Evolutionary conservation across 2,329 filamentous ascomycete genomes (phyloP), one percentile per base, ranked within the genome.

Genomic region (Didymella arachidicola): DNA sequence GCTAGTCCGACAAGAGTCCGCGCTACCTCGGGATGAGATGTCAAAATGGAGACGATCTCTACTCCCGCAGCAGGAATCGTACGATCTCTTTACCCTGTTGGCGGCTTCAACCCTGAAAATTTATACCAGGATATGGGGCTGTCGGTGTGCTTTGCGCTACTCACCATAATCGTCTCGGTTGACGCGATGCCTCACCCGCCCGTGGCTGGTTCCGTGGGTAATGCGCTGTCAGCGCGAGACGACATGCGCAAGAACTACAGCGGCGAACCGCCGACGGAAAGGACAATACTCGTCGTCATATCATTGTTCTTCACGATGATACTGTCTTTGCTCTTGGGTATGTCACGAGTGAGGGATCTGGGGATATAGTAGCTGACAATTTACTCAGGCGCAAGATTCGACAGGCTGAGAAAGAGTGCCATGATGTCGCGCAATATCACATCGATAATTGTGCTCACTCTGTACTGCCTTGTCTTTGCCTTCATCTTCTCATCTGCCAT

Each of bases 401-500:
- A 36, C 22, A 49, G 44, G 22, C 27, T 63, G 38, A 38, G 34
- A 30, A 52, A 49, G 32, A 60, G 46, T 49, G 47, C 45, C 14
- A 47, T 63, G 18, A 53, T 49, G 43, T 55, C 46, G 26, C 51
- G 53, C 14, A 60, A 61, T 27, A 48, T 63, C 47, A 63, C 51
- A 12, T 57, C 61, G 22, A 56, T 58, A 4, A 45, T 60, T 8
- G 57, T 63, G 8, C 48, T 61, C 12, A 12, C 50, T 18, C 27
- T 63, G 38, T 61, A 58, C 44, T 39, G 53, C 36, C 36, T 60
- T 12, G 58, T 56, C 26, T 41, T 59, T 18, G 42, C 48, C 2
- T 61, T 58, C 26, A 55, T 59, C 27, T 48, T 63, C 26, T 36
- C 45, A 6, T 30, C 54, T 3, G 63, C 68, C 4, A 53, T 76